Percentiles rank a stretch among this genome's conserved stretches.
phyloP scores from a whole-genome alignment of 2,329 filamentous ascomycete species.

The Monosporascus sp. region DNA sequence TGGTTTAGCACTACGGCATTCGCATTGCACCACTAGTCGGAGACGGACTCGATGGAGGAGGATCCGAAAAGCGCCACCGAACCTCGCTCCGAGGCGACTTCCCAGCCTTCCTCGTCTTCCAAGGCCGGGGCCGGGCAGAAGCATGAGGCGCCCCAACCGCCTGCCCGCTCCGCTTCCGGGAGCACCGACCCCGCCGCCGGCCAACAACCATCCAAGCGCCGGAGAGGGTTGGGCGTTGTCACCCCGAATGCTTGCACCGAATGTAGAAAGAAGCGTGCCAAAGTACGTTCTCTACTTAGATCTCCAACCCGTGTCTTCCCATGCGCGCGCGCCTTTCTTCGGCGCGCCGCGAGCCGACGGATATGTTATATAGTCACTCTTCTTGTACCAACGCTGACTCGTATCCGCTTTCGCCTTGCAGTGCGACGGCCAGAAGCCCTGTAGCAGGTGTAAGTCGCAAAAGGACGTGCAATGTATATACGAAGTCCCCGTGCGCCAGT shows the following conservation, averaged over 20 bases:
- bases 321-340: not conserved
- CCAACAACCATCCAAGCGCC: slow-evolving; percentile 41
- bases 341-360: not conserved
- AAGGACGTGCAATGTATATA: slow-evolving; percentile 54
- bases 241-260: slow-evolving; percentile 58
- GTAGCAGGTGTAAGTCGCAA: slow-evolving; percentile 50
- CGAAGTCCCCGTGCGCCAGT: slow-evolving; percentile 58
- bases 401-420: slow-evolving; percentile 19
- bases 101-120: slow-evolving; percentile 17
- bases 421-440: slow-evolving; percentile 57
- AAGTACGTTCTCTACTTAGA: slow-evolving; percentile 34
- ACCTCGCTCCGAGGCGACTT: slow-evolving; percentile 6
- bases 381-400: not conserved
- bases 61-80: slow-evolving; percentile 20
- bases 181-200: slow-evolving; percentile 12
- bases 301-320: no score
- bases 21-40: slow-evolving; percentile 8
- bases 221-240: slow-evolving; percentile 50
- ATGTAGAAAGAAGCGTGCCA: slow-evolving; percentile 57
- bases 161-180: slow-evolving; percentile 5
- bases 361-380: not conserved
- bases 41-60: slow-evolving; percentile 23
- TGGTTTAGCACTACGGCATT: not conserved
- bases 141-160: slow-evolving; percentile 18
- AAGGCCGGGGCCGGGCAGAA: slow-evolving; percentile 15